Conservation (phyloP, 2,329 filamentous ascomycete species). For the Hypoxylon sp. region DNA sequence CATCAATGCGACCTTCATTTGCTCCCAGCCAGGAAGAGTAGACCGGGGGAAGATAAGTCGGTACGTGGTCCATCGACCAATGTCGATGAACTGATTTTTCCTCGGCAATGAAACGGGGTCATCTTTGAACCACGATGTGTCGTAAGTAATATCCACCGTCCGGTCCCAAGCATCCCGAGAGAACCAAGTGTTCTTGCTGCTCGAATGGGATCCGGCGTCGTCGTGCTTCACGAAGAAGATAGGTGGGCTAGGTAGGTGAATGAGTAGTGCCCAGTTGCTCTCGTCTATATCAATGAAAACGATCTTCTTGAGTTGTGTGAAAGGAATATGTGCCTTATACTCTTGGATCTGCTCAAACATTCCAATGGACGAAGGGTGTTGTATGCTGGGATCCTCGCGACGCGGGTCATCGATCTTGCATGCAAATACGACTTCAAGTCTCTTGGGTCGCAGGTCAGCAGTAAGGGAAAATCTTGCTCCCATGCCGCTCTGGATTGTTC, state of each 20-base stretch:
- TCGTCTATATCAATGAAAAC: conserved; percentile 56
- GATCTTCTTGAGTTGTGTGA: conserved; percentile 63
- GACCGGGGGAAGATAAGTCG: conserved; percentile 60
- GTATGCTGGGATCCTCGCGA: conserved; percentile 33
- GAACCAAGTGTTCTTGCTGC: conserved; percentile 57
- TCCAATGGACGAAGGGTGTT: conserved; percentile 36
- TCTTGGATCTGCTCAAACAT: conserved; percentile 34
- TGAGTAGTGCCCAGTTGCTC: conserved; percentile 58
- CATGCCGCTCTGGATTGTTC: conserved; percentile 54
- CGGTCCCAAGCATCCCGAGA: conserved; percentile 64
- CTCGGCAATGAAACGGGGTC: conserved; percentile 59
- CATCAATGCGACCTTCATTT: conserved; percentile 68
- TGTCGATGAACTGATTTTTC: conserved; percentile 61
- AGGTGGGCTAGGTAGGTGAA: conserved; percentile 66
- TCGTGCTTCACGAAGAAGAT: conserved; percentile 61
- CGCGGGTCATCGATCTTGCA: conserved; percentile 49
- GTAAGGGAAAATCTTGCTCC: conserved; percentile 54
- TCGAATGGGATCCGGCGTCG: conserved; percentile 53
- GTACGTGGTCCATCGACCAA: conserved; percentile 72
- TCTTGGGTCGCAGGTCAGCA: conserved; percentile 58
- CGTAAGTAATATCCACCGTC: conserved; percentile 62
- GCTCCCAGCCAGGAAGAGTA: conserved; percentile 55
- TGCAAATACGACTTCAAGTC: conserved; percentile 60
- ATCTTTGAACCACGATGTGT: conserved; percentile 53
- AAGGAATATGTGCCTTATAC: conserved; percentile 62